Base-by-base conservation (phyloP, 2,329 filamentous ascomycete genomes). In the Cladosporium sp. region DNA sequence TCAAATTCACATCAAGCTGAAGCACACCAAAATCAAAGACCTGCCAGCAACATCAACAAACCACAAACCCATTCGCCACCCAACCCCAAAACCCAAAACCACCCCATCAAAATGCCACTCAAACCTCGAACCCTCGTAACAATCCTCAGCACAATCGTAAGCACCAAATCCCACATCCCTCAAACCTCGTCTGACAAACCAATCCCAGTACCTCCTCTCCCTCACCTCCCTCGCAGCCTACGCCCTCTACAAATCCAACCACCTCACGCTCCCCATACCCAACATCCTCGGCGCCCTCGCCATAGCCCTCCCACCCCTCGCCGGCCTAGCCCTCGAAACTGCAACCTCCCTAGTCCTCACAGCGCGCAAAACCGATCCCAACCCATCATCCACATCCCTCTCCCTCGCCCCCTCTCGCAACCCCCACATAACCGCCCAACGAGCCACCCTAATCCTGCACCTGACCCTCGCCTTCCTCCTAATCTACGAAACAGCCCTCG, bases 181-280 rank as follows among this genome's bases (percentile, higher is more conserved):
- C 4, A n/a, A n/a, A 35, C 20, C 22, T 11, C 38, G 32, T 6
- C 12, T 16, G 7, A 18, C 22, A 40, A 39, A 30, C 11, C 30
- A 36, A 4, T n/a, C 30, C 13, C 50, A 74, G 71, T 73, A 71
- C 54, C 68, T 75, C 45, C 53, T 69, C 51, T 53, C 64, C 43
- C 62, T 69, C 49, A 71, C 70, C 7, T 62, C 62, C 12, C 57
- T 74, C 38, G 68, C 70, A 43, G 69, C 62, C 46, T 68, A 64
- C 57, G 64, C 63, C 22, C 56, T 65, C 9, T 60, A 66, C 54
- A 56, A 53, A 29, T 55, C 53, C 53, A 59, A 62, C 50, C 20
- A 53, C 38, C 65, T 68, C 60, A 69, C 68, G 5, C 62, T 74
- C 2, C 72, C 73, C 18, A 69, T 75, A 38, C 64, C 71, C 9